These are phyloP conservation scores for Cairneyella variabilis DNA, from an alignment of 495 filamentous ascomycete genomes.

Conservation along the genomic window DNA sequence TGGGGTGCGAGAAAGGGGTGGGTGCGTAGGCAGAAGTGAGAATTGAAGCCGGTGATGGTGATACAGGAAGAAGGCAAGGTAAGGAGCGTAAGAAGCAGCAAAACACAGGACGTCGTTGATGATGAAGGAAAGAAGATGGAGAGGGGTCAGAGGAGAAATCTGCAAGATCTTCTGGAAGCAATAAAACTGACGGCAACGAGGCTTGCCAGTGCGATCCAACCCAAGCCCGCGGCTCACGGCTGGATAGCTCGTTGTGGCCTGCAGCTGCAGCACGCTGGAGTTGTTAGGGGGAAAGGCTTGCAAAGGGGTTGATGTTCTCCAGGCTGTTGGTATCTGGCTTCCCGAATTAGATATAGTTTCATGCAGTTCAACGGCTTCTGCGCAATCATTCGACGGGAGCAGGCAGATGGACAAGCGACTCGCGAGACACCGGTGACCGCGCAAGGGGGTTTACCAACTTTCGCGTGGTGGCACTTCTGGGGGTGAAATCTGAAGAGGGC, in stretches of 20 bases:
- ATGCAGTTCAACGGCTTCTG: background rate
- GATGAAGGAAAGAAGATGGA: constrained; percentile 26
- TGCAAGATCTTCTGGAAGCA: background rate
- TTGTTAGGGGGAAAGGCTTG: too few species aligned
- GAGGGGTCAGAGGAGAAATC: constrained; percentile 31
- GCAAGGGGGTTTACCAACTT: background rate
- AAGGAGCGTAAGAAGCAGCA: too few species aligned
- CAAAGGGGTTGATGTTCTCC: too few species aligned
- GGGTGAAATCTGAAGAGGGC: too few species aligned
- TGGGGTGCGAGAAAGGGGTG: background rate
- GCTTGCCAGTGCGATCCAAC: too few species aligned
- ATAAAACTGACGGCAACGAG: too few species aligned
- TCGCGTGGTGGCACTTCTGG: too few species aligned
- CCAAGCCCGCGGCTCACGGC: too few species aligned
- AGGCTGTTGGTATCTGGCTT: background rate
- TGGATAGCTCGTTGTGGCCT: too few species aligned
- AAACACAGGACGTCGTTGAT: too few species aligned
- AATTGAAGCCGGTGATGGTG: constrained; percentile 20
- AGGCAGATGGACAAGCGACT: background rate
- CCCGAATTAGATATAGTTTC: background rate
- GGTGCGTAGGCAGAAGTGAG: constrained; percentile 24
- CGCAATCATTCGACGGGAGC: background rate
- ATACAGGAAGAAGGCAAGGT: constrained; percentile 20
- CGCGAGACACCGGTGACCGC: background rate
- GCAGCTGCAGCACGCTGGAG: too few species aligned